A percentile compares a stretch with the other conserved stretches of the same genome.
phyloP scores from a whole-genome alignment of 2,329 filamentous ascomycete species.

The Fusarium aywerte region DNA sequence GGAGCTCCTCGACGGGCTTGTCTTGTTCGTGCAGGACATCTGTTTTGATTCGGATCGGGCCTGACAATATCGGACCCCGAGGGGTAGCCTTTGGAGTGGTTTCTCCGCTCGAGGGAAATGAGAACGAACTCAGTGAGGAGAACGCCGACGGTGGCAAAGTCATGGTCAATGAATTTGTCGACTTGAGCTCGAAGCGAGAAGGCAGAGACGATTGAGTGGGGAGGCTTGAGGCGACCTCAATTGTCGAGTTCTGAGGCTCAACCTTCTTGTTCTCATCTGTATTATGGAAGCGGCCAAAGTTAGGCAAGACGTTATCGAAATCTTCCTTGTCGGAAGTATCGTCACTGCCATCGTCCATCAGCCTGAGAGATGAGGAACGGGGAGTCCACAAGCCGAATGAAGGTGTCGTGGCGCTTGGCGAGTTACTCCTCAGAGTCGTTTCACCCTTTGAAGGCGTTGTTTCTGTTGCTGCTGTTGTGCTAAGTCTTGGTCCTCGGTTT shows the following conservation, averaged over 20 bases:
- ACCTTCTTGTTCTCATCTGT: conserved; percentile 30
- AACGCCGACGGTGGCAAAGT: conserved; percentile 39
- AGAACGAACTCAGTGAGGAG: conserved; percentile 36
- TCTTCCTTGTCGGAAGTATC: conserved; percentile 57
- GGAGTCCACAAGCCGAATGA: conserved; percentile 51
- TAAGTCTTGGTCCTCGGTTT: conserved; percentile 34
- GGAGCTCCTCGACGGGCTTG: conserved; percentile 48
- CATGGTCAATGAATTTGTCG: conserved; percentile 33
- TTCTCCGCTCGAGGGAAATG: conserved; percentile 33
- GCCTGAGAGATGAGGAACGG: conserved; percentile 55
- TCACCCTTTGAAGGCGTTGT: conserved; percentile 4
- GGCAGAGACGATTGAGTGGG: conserved; percentile 19
- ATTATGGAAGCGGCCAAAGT: conserved; percentile 58
- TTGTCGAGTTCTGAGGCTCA: not conserved
- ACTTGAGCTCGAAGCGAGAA: conserved; percentile 35
- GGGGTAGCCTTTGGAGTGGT: conserved; percentile 36
- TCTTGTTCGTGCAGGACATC: conserved; percentile 45
- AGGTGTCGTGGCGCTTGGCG: conserved; percentile 33
- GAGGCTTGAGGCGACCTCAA: conserved; percentile 18
- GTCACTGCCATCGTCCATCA: conserved; percentile 59
- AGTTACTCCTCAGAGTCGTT: conserved; percentile 37
- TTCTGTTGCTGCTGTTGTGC: conserved; percentile 15
- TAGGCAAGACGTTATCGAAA: conserved; percentile 62
- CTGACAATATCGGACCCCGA: conserved; percentile 48
- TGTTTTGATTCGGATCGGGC: conserved; percentile 52